Conservation (phyloP, 306 rosid species). For the Cucumis sativus region Cucumber_9930_V3 NC_026657.2:23708501-23709000, state of each 20-base stretch:
- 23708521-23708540: background rate
- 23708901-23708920: background rate
- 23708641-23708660: background rate
- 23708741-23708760: background rate
- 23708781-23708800: background rate
- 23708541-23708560: background rate
- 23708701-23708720: background rate
- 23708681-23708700: background rate
- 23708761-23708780: background rate
- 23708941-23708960: background rate
- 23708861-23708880: background rate
- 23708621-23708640: background rate
- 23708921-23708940: background rate
- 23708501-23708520: background rate
- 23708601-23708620: conserved; percentile 7
- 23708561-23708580: background rate
- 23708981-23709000: background rate
- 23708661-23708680: background rate
- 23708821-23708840: background rate
- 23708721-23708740: background rate
- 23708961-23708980: background rate
- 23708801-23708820: background rate
- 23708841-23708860: background rate
- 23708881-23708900: background rate
- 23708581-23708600: conserved; percentile 5